Percentiles rank a stretch among this genome's conserved stretches.
These are phyloP conservation scores for Debaryomycetaceae sp. DNA, from an alignment of 1,139 yeast genomes.

Conservation along the genomic window DNA sequence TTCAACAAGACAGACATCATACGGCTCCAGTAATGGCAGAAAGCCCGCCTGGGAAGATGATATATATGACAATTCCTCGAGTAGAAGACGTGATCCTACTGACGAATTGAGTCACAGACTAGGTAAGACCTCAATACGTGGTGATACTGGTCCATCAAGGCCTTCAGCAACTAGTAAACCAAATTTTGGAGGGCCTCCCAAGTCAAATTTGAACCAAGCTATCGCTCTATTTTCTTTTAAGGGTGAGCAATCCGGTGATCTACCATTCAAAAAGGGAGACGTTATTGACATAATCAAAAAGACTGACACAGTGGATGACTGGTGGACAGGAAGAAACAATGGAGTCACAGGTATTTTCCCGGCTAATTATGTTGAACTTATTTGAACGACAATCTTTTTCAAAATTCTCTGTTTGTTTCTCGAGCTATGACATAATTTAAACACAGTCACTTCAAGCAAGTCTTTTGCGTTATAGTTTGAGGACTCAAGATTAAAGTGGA, in stretches of 20 bases:
- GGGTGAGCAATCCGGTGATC: conserved; percentile 89
- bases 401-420: no score
- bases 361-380: conserved; percentile 90
- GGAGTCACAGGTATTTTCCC: conserved; percentile 92
- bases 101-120: conserved; percentile 34
- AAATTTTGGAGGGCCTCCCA: conserved; percentile 40
- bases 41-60: conserved; percentile 80
- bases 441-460: no score
- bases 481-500: no score
- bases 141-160: conserved; percentile 30
- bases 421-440: no score
- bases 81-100: conserved; percentile 28
- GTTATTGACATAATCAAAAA: conserved; percentile 84
- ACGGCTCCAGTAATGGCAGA: conserved; percentile 10
- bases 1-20: conserved; percentile 16
- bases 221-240: conserved; percentile 85
- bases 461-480: no score
- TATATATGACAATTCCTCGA: conserved; percentile 55
- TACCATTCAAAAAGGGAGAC: conserved; percentile 92
- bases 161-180: conserved; percentile 52
- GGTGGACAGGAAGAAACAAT: conserved; percentile 96
- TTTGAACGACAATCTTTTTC: no score
- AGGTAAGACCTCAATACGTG: conserved; percentile 26
- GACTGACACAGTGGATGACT: conserved; percentile 85
- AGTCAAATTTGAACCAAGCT: conserved; percentile 66